Percentiles rank a stretch among this genome's conserved stretches.
phyloP scores from a whole-genome alignment of 78 protist genomes.

The Carpediemonas membranifera region DNA sequence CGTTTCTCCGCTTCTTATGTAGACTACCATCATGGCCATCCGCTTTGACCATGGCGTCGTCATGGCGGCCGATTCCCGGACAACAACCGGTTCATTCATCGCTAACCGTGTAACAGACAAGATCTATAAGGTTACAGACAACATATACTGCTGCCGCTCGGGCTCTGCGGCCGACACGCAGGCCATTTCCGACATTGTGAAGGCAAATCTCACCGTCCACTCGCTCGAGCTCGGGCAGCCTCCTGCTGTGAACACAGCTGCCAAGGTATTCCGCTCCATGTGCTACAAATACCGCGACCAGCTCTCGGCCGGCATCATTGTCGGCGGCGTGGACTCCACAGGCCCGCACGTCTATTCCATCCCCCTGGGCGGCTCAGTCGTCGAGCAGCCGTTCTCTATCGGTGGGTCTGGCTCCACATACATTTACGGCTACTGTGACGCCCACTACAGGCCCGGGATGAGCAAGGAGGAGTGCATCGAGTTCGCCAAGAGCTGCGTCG shows the following conservation, averaged over 20 bases:
- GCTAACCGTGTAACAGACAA: slow-evolving; percentile 88
- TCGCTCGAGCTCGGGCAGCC: slow-evolving; percentile 52
- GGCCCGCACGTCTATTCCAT: slow-evolving; percentile 77
- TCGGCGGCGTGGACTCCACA: slow-evolving; percentile 84
- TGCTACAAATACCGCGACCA: slow-evolving; percentile 71
- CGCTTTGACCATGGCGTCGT: slow-evolving; percentile 85
- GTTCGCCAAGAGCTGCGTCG: slow-evolving; percentile 58
- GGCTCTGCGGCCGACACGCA: slow-evolving; percentile 98
- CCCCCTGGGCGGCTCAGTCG: slow-evolving; percentile 82
- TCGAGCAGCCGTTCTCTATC: slow-evolving; percentile 61
- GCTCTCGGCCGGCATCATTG: slow-evolving; percentile 81
- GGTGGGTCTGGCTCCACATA: slow-evolving; percentile 87
- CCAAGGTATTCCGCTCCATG: slow-evolving; percentile 60
- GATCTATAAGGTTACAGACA: slow-evolving; percentile 67
- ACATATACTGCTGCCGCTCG: slow-evolving; percentile 77
- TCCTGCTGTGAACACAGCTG: slow-evolving; percentile 78
- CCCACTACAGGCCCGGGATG: slow-evolving; percentile 70
- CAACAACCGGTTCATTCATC: slow-evolving; percentile 72
- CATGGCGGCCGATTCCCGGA: slow-evolving; percentile 89
- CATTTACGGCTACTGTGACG: slow-evolving; percentile 85
- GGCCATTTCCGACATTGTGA: slow-evolving; percentile 68
- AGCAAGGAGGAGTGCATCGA: slow-evolving; percentile 64
- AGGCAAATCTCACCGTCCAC: slow-evolving; percentile 60
- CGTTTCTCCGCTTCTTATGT: too few species aligned
- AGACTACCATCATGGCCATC: slow-evolving; percentile 94